Conservation (phyloP, 257 asterid species). For the Fraxinus cuspidata region DNA sequence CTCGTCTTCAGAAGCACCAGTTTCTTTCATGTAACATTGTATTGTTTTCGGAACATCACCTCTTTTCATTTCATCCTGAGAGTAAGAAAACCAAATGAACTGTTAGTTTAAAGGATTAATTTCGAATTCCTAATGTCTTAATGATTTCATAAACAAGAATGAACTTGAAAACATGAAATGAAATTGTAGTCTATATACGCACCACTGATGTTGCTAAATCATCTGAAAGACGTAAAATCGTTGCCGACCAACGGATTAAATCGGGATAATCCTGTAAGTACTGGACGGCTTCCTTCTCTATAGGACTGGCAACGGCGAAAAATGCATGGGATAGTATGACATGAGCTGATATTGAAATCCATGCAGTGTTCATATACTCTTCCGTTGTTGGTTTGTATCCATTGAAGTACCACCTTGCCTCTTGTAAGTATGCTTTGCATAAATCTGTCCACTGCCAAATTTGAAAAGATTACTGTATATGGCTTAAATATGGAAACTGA, state of each 20-base stretch:
- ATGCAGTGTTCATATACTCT: conserved; percentile 33
- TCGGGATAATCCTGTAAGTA: conserved; percentile 22
- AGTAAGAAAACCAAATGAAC: not conserved
- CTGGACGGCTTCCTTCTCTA: conserved; percentile 24
- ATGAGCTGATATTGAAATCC: conserved; percentile 30
- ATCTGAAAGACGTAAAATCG: conserved; percentile 24
- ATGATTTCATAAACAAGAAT: not conserved
- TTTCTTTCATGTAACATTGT: conserved; percentile 29
- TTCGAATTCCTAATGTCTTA: not conserved
- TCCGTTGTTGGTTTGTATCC: conserved; percentile 31
- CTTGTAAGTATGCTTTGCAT: conserved; percentile 29
- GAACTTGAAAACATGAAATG: not conserved
- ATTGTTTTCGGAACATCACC: conserved; percentile 18
- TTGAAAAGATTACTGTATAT: not conserved
- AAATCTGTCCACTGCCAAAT: conserved; percentile 19
- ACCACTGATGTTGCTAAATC: conserved; percentile 43
- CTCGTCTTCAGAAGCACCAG: conserved; percentile 26
- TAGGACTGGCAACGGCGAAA: conserved; percentile 27
- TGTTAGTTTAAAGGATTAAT: not conserved
- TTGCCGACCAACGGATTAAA: conserved; percentile 29
- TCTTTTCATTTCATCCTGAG: conserved; percentile 22
- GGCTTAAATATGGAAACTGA: not conserved
- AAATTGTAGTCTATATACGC: not conserved
- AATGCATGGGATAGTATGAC: conserved; percentile 16
- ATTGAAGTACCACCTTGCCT: conserved; percentile 36